These are phyloP conservation scores for Pseudocercospora fuligena DNA, from an alignment of 2,329 filamentous ascomycete genomes.

Conservation along the genomic window DNA sequence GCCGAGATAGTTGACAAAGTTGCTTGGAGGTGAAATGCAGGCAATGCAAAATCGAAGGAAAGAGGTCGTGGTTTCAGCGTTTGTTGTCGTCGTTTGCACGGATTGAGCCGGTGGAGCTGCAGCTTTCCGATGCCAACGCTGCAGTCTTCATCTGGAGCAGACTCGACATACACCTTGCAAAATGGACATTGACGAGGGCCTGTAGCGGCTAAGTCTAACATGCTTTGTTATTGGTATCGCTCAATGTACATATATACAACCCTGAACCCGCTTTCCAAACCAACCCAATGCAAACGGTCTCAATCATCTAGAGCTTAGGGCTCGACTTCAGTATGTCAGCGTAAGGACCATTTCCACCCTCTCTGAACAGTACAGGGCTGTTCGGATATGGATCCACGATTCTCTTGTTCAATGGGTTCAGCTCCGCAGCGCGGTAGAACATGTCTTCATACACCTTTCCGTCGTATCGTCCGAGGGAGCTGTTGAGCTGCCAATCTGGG, in stretches of 20 bases:
- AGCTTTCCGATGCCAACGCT: too few relatives aligned
- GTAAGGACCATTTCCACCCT: constrained; percentile 48
- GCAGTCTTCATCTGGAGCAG: too few relatives aligned
- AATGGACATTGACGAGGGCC: background rate
- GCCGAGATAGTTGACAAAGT: background rate
- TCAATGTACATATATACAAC: constrained; percentile 1
- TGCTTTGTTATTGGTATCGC: background rate
- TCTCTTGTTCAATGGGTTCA: constrained; percentile 74
- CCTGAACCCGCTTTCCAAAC: background rate
- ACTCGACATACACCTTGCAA: too few relatives aligned
- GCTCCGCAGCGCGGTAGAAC: constrained; percentile 71
- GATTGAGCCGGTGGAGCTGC: too few relatives aligned
- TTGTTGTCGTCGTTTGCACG: too few relatives aligned
- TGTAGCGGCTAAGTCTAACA: background rate
- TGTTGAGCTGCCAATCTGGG: constrained; percentile 78
- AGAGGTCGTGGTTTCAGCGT: background rate
- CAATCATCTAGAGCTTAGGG: constrained; percentile 3
- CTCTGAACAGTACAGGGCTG: constrained; percentile 65
- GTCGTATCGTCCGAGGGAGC: constrained; percentile 70
- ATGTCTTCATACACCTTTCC: constrained; percentile 79
- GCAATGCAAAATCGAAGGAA: background rate
- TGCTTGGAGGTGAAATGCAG: background rate
- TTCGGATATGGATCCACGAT: constrained; percentile 75
- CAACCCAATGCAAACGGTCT: constrained; percentile 34
- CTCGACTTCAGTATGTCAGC: constrained; percentile 45